Base-by-base conservation (phyloP, 73 alveolate species). In the Paramecium sexaurelia region DNA sequence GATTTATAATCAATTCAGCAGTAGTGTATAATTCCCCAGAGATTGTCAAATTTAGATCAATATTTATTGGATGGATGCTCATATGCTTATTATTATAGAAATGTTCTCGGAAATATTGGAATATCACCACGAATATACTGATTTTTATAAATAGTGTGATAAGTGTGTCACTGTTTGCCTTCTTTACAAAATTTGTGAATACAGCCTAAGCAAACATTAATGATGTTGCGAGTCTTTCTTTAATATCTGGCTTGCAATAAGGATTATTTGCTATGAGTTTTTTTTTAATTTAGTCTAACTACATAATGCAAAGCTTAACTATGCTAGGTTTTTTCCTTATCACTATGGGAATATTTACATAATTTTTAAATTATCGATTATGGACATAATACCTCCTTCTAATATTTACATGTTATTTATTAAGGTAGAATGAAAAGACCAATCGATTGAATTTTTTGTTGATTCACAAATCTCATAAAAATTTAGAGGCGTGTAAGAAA, bases 181-280 rank as follows among this genome's bases (percentile, higher is more conserved):
- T 29, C 29, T 78, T 78, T 45, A 78, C 90, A 7, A 45, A 39
- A 29, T 29, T 29, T 78, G 55, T 78, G n/a, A 39, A 39, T 40
- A 37, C 43, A 9, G 24, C 68, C 9, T 8, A 78, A 26, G 39
- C 75, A 26, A 78, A 43, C 8, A 33, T 24, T 20, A 6, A 41
- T 4, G 90, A 22, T 40, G 51, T 78, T 26, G 39, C 22, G 33
- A 29, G 47, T 9, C 71, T 78, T 24, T 32, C 90, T 24, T 41
- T 78, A 13, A 43, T 78, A 9, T 37, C 90, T 1, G 90, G 90
- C 19, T 45, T 78, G 47, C 19, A 37, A 41, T 78, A 78, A 43
- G 90, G 61, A 22, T 78, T 78, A 78, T 78, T 78, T 78, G 90
- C 73, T 3, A 78, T 78, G 90, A 39, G 61, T 7, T 78, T 40